Conservation (phyloP, 1,139 yeast species). For the Yamadazyma siamensis region DNA sequence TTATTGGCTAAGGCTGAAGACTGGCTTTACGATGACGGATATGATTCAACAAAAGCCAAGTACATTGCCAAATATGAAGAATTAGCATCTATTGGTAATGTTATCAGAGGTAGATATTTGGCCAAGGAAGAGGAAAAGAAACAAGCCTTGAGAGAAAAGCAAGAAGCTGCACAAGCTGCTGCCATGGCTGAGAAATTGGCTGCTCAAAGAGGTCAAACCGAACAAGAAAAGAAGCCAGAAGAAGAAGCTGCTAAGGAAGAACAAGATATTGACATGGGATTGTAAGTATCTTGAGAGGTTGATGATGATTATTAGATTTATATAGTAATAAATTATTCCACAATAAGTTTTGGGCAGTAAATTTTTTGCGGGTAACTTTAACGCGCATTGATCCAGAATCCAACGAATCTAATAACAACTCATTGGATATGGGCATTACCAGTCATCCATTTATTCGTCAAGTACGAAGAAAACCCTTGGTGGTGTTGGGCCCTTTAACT, state of each 20-base stretch:
- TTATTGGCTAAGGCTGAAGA: constrained; percentile 88
- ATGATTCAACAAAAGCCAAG: constrained; percentile 92
- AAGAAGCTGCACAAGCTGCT: constrained; percentile 84
- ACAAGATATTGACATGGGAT: constrained; percentile 41
- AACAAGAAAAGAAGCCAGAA: constrained; percentile 23
- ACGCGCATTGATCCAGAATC: too few species aligned
- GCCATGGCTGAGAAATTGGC: constrained; percentile 90
- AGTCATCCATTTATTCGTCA: constrained; percentile 33
- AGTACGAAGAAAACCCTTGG: constrained; percentile 59
- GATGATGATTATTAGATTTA: too few species aligned
- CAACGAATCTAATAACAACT: too few species aligned
- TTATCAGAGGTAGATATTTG: constrained; percentile 91
- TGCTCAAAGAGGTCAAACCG: constrained; percentile 63
- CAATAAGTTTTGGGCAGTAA: too few species aligned
- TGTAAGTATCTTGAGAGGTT: constrained; percentile 8
- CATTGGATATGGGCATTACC: constrained; percentile 5
- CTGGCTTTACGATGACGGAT: constrained; percentile 98
- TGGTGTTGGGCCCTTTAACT: constrained; percentile 44
- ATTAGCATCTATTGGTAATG: constrained; percentile 89
- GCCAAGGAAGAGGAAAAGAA: constrained; percentile 95
- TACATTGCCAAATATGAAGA: constrained; percentile 98
- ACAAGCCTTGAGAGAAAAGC: constrained; percentile 81
- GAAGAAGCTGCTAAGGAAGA: constrained; percentile 21
- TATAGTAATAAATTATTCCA: too few species aligned
- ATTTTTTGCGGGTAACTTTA: too few species aligned